phyloP scores from a whole-genome alignment of 352 stramenopile genomes.

The Phytophthora pisi region DNA sequence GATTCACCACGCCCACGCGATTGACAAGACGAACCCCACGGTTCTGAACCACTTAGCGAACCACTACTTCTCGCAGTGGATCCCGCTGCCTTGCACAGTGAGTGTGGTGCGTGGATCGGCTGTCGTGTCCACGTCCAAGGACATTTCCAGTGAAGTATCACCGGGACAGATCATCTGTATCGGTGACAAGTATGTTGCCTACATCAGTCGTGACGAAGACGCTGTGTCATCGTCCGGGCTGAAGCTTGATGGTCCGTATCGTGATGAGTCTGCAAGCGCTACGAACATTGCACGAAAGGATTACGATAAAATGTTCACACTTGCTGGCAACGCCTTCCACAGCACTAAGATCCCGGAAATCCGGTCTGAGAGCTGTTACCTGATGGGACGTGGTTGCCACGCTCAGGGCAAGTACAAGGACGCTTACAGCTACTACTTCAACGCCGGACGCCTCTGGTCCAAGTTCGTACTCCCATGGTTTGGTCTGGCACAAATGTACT shows the following conservation, averaged over 20 bases:
- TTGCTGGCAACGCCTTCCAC: slow-evolving; percentile 88
- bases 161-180: slow-evolving; percentile 94
- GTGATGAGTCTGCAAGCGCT: slow-evolving; percentile 66
- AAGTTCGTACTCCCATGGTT: slow-evolving; percentile 90
- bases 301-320: slow-evolving; percentile 92
- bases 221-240: slow-evolving; percentile 70
- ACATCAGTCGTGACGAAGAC: slow-evolving; percentile 75
- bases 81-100: slow-evolving; percentile 88
- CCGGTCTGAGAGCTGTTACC: slow-evolving; percentile 96
- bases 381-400: slow-evolving; percentile 96
- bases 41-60: slow-evolving; percentile 98
- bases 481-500: slow-evolving; percentile 90
- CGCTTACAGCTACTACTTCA: slow-evolving; percentile 97
- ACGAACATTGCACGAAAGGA: slow-evolving; percentile 85
- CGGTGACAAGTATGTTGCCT: slow-evolving; percentile 91
- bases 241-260: slow-evolving; percentile 80
- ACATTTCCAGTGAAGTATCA: slow-evolving; percentile 89
- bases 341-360: slow-evolving; percentile 91
- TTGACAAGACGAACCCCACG: slow-evolving; percentile 88
- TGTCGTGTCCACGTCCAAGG: slow-evolving; percentile 87
- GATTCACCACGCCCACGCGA: slow-evolving; percentile 90
- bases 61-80: slow-evolving; percentile 98
- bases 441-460: slow-evolving; percentile 88
- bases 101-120: slow-evolving; percentile 85
- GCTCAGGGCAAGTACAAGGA: slow-evolving; percentile 94